Percentiles rank a stretch among this genome's conserved stretches.
These are phyloP conservation scores for Licmophora abbreviata DNA, from an alignment of 108 stramenopile genomes.

Conservation along the genomic window DNA sequence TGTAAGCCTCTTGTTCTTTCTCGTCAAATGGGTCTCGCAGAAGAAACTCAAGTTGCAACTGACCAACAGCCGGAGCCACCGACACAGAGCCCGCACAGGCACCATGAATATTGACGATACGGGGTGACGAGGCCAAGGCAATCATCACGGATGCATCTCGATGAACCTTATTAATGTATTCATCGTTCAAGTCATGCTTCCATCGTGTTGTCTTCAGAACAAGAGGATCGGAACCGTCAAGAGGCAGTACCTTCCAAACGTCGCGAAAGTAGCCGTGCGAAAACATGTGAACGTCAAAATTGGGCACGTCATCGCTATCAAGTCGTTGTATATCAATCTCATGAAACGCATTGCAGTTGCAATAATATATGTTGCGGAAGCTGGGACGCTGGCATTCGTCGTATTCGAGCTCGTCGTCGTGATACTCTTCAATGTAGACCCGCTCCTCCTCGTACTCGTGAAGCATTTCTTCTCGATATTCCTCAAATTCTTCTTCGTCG, in stretches of 20 bases:
- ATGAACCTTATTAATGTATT: too few relatives aligned
- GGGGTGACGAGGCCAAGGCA: constrained; percentile 50
- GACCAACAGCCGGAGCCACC: too few relatives aligned
- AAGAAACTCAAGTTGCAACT: too few relatives aligned
- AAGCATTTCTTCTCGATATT: not conserved
- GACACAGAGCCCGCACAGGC: too few relatives aligned
- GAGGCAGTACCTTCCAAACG: constrained; percentile 44
- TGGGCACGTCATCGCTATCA: not conserved
- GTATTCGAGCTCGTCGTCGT: not conserved
- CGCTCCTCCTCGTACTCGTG: too few relatives aligned
- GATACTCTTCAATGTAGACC: too few relatives aligned
- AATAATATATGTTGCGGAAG: constrained; percentile 24
- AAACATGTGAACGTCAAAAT: constrained; percentile 9
- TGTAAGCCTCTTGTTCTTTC: too few relatives aligned
- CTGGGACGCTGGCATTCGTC: constrained; percentile 10
- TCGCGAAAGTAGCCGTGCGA: constrained; percentile 59
- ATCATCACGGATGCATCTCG: constrained; percentile 73
- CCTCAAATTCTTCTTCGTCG: not conserved
- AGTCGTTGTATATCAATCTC: constrained; percentile 24
- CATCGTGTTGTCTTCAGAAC: constrained; percentile 41
- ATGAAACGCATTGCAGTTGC: constrained; percentile 49
- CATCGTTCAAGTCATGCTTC: constrained; percentile 9
- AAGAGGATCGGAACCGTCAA: constrained; percentile 17
- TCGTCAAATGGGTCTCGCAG: too few relatives aligned
- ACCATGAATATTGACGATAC: constrained; percentile 59